Evolutionary conservation across 2,329 filamentous ascomycete species (phyloP), one percentile per base, ranked within the genome.

Genomic region (Fragosphaeria purpurea): DNA sequence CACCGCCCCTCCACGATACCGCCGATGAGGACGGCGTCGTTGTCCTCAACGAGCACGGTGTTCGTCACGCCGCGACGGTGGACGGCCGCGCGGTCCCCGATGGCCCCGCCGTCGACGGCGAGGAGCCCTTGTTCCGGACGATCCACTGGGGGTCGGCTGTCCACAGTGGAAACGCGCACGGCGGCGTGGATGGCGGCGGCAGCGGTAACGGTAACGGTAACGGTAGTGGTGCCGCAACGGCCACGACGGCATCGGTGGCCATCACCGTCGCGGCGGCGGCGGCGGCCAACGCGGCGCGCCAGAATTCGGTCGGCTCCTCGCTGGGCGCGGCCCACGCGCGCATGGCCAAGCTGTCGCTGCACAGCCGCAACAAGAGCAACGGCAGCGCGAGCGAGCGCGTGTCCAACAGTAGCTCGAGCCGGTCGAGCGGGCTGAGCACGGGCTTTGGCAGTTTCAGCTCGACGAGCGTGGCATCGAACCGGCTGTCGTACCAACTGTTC

Each of bases 351-450:
- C 35, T 35, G 30, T 43, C 53, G 6, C 46, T 52, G 35, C 56
- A 57, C 43, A 48, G 41, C 32, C 54, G 56, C 37, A 53, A 32
- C 46, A 48, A 52, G 54, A 57, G 56, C 48, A 56, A 22, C 41
- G 45, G 52, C 41, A 55, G 52, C 11, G 46, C 44, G 12, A 44
- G 47, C 46, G 55, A 53, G 41, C 51, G 52, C 48, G 48, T 53
- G 31, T 40, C 48, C 40, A 53, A 43, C 37, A 53, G 51, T 48
- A 41, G 44, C 41, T 33, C 48, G 10, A 46, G 49, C 35, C 40
- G 50, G 6, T 51, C 49, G 30, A 53, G 48, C 30, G 43, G 34
- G 12, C 44, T 44, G 11, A 44, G 40, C 12, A 33, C 35, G 12
- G 48, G 47, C 31, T 52, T 44, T 30, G 46, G 41, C 32, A 50